Evolutionary conservation across 805 yeast species (phyloP), one percentile per base, ranked within the genome.

Genomic region (Scheffersomyces amazonensis): DNA sequence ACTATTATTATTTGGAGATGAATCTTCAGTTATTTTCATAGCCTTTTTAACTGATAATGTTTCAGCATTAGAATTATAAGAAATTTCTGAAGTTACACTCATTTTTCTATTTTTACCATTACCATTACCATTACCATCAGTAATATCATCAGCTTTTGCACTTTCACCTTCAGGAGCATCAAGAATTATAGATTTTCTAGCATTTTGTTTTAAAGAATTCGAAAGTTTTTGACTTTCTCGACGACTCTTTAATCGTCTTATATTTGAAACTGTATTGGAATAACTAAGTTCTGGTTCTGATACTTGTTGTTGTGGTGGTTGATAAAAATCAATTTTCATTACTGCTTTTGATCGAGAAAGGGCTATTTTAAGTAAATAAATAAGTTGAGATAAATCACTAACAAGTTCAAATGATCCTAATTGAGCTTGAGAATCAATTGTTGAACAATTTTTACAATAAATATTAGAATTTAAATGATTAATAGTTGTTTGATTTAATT

Each of bases 281-380:
- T 85, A 87, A n/a, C 75, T 71, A 40, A 75, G 77, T 37, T 73
- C 64, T 3, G 60, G 19, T 13, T 30, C 21, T 12, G 13, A 5
- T 5, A 24, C 27, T 13, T 20, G 16, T 12, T 12, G 24, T 30
- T 16, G 30, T 15, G 37, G 38, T 4, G 16, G 15, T 23, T 35
- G 21, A 15, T 19, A 17, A 25, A 44, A 36, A 31, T 44, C 48
- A 21, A 48, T 34, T n/a, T 48, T 53, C 78, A 83, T 80, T 0
- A 81, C 85, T 15, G 77, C 72, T 52, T 65, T 79, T 28, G 84
- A 84, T 40, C 96, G 71, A 3, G 84, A 77, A 33, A 90, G 68
- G 0, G 98, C 98, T 44, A 93, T 88, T 51, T 86, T 83, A 47
- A 90, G 66, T 32, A 93, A 64, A 55, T 80, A 87, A 15, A 82